Conservation (phyloP, 176 grass and related monocot species). For the Zea luxurians region DNA sequence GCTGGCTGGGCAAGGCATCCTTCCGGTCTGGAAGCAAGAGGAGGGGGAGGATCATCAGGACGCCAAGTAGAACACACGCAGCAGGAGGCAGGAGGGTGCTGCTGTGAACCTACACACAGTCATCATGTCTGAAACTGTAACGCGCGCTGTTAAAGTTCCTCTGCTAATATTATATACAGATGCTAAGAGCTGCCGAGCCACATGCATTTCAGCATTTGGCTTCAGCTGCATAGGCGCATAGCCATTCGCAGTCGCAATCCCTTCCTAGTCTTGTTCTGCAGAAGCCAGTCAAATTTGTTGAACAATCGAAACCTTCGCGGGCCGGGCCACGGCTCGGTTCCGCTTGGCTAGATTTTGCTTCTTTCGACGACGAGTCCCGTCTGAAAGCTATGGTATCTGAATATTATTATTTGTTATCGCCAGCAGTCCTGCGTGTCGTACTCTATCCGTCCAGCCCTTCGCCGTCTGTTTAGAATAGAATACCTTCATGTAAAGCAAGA, state of each 20-base stretch:
- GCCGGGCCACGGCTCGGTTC: neutral
- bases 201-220: constrained; percentile 15
- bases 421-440: constrained; percentile 1
- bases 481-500: too few relatives aligned
- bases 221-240: too few relatives aligned
- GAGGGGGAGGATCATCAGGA: neutral
- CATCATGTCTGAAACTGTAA: neutral
- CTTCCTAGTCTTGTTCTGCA: too few relatives aligned
- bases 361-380: neutral
- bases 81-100: neutral
- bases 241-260: too few relatives aligned
- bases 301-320: neutral
- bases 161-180: constrained; percentile 10
- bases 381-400: constrained; percentile 31
- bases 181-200: constrained; percentile 6
- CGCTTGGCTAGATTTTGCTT: constrained; percentile 15
- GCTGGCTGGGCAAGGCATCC: constrained; percentile 87
- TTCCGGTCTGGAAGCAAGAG: constrained; percentile 68
- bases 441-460: constrained; percentile 27
- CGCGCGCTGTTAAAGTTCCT: constrained; percentile 32
- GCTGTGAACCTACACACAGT: constrained; percentile 9
- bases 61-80: constrained; percentile 12
- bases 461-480: neutral
- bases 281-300: too few relatives aligned
- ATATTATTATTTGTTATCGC: neutral